A percentile compares a stretch with the other conserved stretches of the same genome.
phyloP scores from a whole-genome alignment of 768 basidiomycete species.

The Panaeolus cyanescens region DNA sequence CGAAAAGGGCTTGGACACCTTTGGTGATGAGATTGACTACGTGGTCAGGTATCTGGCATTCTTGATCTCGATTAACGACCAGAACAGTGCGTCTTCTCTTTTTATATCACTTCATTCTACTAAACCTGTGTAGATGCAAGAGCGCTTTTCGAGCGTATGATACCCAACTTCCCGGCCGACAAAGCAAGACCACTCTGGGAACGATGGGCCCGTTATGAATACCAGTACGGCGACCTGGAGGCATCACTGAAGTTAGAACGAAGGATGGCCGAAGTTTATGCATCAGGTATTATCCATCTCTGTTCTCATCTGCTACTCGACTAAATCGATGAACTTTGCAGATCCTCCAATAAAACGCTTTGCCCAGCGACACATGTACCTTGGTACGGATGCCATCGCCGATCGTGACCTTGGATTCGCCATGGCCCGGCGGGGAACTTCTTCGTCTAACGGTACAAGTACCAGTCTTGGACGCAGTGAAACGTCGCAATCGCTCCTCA shows the following conservation, averaged over 20 bases:
- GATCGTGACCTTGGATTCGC: conserved; percentile 86
- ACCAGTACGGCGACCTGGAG: conserved; percentile 90
- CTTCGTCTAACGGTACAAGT: conserved; percentile 6
- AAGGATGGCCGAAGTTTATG: conserved; percentile 85
- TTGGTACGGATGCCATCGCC: conserved; percentile 86
- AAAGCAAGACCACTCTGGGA: conserved; percentile 91
- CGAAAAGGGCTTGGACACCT: conserved; percentile 87
- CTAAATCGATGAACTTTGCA: conserved; percentile 29
- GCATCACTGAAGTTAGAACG: conserved; percentile 88
- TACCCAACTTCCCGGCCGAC: conserved; percentile 74
- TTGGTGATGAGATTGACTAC: conserved; percentile 81
- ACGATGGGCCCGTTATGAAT: conserved; percentile 94
- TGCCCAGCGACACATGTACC: conserved; percentile 82
- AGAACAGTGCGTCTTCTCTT: conserved; percentile 71
- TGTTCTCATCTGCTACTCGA: conserved; percentile 4
- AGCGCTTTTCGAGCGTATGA: conserved; percentile 91
- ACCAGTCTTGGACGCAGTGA: conserved; percentile 32
- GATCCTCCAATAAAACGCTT: conserved; percentile 91
- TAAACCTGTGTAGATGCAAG: conserved; percentile 72
- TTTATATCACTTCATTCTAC: conserved; percentile 8
- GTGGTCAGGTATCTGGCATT: conserved; percentile 90
- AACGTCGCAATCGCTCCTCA: conserved; percentile 31
- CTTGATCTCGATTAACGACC: conserved; percentile 92
- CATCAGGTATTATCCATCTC: conserved; percentile 60
- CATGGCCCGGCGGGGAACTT: conserved; percentile 39